phyloP scores from a whole-genome alignment of 257 asterid genomes.

The Jaltomata sinuosa region DNA sequence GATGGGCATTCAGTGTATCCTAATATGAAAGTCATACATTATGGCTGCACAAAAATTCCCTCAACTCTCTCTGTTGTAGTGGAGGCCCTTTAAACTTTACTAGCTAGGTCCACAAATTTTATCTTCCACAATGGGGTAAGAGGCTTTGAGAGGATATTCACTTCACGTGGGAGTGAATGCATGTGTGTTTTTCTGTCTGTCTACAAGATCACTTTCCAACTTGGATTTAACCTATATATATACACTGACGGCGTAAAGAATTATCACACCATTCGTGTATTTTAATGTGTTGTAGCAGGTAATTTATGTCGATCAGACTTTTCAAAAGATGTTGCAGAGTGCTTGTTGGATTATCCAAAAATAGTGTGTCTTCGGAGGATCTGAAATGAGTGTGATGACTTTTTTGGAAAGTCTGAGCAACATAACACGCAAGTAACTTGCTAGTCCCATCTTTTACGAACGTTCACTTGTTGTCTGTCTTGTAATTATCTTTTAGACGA shows the following conservation, averaged over 20 bases:
- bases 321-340: not conserved
- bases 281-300: not conserved
- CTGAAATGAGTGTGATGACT: not conserved
- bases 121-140: not conserved
- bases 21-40: not conserved
- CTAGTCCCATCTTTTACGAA: no score
- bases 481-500: no score
- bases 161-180: conserved; percentile 1
- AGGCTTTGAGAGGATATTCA: not conserved
- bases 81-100: not conserved
- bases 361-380: not conserved
- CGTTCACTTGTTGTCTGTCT: no score
- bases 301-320: not conserved
- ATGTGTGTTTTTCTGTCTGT: not conserved
- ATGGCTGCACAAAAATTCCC: not conserved
- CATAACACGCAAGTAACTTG: not conserved
- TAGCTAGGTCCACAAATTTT: not conserved
- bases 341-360: not conserved
- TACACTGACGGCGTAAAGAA: not conserved
- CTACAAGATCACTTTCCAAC: not conserved
- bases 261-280: not conserved
- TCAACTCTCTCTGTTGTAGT: not conserved
- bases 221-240: not conserved
- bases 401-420: not conserved
- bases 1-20: not conserved